Evolutionary conservation across 2,329 filamentous ascomycete genomes (phyloP), one percentile per base, ranked within the genome.

Genomic region (Sclerotinia borealis): DNA sequence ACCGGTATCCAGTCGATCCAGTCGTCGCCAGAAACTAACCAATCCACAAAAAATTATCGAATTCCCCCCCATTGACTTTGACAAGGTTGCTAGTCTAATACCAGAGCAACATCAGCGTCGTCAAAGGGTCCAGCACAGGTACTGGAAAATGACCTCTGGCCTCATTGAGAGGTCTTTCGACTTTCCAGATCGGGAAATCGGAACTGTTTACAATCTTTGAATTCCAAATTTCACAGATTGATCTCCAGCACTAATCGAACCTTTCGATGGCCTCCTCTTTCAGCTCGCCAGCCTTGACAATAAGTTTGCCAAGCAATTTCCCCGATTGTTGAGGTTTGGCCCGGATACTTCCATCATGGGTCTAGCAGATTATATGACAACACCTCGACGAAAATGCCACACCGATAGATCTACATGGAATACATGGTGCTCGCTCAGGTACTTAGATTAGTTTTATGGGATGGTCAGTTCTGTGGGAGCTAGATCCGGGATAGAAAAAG

Each of bases 391-490:
- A 36, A 51, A 3, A 51, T 7, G 2, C 0, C 7, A n/a, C 8
- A 22, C 3, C 5, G 8, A 15, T 22, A 5, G 10, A 10, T 2
- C 15, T 9, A 4, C 31, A 15, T 13, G 1, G 5, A 3, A 25
- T 9, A n/a, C 1, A 9, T 1, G n/a, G 13, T 36, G 7, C 1
- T 3, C 4, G 13, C 7, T 10, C 17, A 17, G 0, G 1, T 2
- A 15, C 2, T 51, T 6, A 25, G n/a, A 11, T 22, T 13, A 22
- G 2, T 51, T 51, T 11, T 3, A 51, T 22, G 4, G 31, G n/a
- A 31, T 19, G 1, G 6, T n/a, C 0, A 19, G 2, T 50, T n/a
- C n/a, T n/a, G n/a, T 4, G 6, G 29, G 2, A n/a, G 0, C 1
- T 22, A 7, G 13, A 22, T 34, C 29, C 13, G 1, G 27, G 34